phyloP scores from a whole-genome alignment of 768 basidiomycete genomes.

The Piloderma croceum region DNA sequence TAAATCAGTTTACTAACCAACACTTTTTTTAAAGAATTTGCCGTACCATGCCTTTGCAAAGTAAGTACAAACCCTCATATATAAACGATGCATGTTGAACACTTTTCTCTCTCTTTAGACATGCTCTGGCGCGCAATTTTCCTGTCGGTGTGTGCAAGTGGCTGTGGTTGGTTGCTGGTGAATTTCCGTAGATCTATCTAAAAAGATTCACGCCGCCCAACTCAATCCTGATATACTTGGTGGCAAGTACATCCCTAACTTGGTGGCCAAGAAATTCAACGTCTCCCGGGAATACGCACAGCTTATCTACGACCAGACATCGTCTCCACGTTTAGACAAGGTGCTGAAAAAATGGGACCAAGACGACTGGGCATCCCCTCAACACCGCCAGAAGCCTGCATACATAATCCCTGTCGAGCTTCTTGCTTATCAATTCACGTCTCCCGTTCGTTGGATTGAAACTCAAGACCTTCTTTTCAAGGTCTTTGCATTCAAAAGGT shows the following conservation, averaged over 20 bases:
- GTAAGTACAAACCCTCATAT: constrained; percentile 99
- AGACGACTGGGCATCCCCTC: constrained; percentile 76
- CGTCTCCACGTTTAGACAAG: constrained; percentile 90
- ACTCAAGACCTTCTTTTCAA: constrained; percentile 94
- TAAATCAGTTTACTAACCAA: constrained; percentile 80
- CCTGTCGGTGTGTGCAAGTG: constrained; percentile 93
- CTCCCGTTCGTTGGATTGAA: constrained; percentile 98
- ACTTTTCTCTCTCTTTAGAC: no score
- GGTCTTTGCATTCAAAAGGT: constrained; percentile 80
- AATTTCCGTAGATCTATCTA: constrained; percentile 69
- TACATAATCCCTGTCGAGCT: constrained; percentile 96
- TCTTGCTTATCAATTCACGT: constrained; percentile 96
- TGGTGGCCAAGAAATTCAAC: constrained; percentile 84
- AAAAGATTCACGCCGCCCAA: constrained; percentile 91
- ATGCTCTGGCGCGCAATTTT: constrained; percentile 99
- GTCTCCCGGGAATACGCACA: constrained; percentile 86
- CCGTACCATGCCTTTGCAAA: constrained; percentile 98
- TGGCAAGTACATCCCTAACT: constrained; percentile 95
- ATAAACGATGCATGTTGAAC: constrained; percentile 98
- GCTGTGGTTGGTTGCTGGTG: constrained; percentile 27
- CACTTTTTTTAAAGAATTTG: constrained; percentile 92
- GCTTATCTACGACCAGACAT: constrained; percentile 93
- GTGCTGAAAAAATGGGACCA: constrained; percentile 93
- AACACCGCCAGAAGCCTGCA: constrained; percentile 87
- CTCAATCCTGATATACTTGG: constrained; percentile 93